These are phyloP conservation scores for Globisporangium carolinianum DNA, from an alignment of 352 stramenopile genomes.

Conservation along the genomic window DNA sequence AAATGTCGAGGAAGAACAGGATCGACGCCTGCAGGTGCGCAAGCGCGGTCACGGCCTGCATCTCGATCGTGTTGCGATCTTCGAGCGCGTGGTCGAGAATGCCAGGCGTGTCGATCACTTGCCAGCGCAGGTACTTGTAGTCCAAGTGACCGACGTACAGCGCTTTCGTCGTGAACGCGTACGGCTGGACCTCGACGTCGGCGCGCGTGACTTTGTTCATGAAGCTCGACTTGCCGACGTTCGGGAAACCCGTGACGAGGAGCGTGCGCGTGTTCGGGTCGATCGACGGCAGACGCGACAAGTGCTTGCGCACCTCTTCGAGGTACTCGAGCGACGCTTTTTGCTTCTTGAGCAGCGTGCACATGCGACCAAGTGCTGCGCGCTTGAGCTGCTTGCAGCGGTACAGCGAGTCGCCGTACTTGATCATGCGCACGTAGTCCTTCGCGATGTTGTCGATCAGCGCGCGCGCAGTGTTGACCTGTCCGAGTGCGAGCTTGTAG, in stretches of 20 bases:
- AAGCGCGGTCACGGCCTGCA: slow-evolving; percentile 99
- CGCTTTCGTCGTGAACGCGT: slow-evolving; percentile 99
- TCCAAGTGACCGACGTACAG: slow-evolving; percentile 99
- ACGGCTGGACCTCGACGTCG: slow-evolving; percentile 99
- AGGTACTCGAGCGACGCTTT: slow-evolving; percentile 98
- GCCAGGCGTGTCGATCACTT: slow-evolving; percentile 99
- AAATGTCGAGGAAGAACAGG: slow-evolving; percentile 99
- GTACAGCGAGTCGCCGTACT: slow-evolving; percentile 99
- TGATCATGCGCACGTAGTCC: slow-evolving; percentile 99
- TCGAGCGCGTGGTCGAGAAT: slow-evolving; percentile 99
- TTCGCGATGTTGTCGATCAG: slow-evolving; percentile 97
- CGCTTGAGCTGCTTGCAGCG: slow-evolving; percentile 99
- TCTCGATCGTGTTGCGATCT: slow-evolving; percentile 99
- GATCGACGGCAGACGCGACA: slow-evolving; percentile 97
- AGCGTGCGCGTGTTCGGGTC: slow-evolving; percentile 99
- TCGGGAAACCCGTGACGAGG: slow-evolving; percentile 98
- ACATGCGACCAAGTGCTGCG: slow-evolving; percentile 98
- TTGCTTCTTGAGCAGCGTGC: slow-evolving; percentile 98
- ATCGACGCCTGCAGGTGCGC: slow-evolving; percentile 98
- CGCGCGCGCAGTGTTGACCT: slow-evolving; percentile 98
- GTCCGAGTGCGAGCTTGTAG: slow-evolving; percentile 99
- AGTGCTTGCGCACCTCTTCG: slow-evolving; percentile 96
- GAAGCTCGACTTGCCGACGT: slow-evolving; percentile 99
- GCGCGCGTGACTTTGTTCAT: slow-evolving; percentile 99
- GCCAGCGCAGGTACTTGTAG: slow-evolving; percentile 99